Conservation (phyloP, 805 yeast genomes). For the Metschnikowia arizonensis region DNA sequence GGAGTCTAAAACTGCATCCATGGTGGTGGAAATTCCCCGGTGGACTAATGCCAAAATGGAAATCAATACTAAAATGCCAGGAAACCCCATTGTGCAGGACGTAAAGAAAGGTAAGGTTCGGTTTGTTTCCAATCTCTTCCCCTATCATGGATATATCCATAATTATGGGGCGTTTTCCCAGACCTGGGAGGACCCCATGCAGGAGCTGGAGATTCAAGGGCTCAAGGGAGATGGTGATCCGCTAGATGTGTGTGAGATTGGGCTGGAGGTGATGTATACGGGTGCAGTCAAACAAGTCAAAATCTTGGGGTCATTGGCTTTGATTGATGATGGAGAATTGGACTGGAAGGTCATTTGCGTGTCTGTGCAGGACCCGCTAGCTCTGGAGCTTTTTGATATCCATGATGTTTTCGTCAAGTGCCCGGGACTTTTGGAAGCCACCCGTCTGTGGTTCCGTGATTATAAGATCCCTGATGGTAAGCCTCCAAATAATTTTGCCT, state of each 20-base stretch:
- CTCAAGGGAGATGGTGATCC: constrained; percentile 90
- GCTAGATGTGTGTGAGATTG: constrained; percentile 89
- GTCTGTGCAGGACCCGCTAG: constrained; percentile 79
- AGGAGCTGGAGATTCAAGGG: constrained; percentile 45
- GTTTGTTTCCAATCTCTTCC: constrained; percentile 96
- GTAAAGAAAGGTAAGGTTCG: constrained; percentile 95
- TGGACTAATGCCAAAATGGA: constrained; percentile 98
- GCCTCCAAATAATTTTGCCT: constrained; percentile 95
- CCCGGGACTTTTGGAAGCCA: constrained; percentile 91
- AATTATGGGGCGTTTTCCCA: constrained; percentile 99
- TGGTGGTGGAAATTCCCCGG: constrained; percentile 96
- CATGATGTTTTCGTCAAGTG: constrained; percentile 86
- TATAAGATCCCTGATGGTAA: constrained; percentile 98
- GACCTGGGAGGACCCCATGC: constrained; percentile 76
- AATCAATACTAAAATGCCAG: constrained; percentile 74
- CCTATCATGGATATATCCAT: constrained; percentile 97
- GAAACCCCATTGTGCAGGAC: constrained; percentile 96
- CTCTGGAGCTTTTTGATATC: constrained; percentile 79
- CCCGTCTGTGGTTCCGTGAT: constrained; percentile 97
- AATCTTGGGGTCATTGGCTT: constrained; percentile 90
- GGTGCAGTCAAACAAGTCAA: constrained; percentile 85
- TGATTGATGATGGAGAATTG: constrained; percentile 87
- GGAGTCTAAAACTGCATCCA: constrained; percentile 43
- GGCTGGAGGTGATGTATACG: constrained; percentile 58
- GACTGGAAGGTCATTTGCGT: constrained; percentile 93